A percentile compares a stretch with the other conserved stretches of the same genome.
These are phyloP conservation scores for Zygoascus sp. DNA, from an alignment of 1,139 yeast species.

Conservation along the genomic window DNA sequence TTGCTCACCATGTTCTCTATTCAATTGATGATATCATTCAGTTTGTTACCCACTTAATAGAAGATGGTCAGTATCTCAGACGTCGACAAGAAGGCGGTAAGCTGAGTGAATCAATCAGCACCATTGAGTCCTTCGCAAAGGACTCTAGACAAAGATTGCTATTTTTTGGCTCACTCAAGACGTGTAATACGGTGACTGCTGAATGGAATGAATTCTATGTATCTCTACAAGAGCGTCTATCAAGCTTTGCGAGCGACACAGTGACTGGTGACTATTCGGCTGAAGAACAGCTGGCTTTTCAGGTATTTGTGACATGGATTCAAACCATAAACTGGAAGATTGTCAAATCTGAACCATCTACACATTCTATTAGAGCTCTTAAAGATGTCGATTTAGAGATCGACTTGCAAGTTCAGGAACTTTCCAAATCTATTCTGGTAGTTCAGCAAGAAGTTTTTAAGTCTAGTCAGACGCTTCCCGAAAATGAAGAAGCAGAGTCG, in stretches of 20 bases:
- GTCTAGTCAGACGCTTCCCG: conserved; percentile 31
- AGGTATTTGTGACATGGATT: conserved; percentile 18
- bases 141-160: conserved; percentile 12
- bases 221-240: not conserved
- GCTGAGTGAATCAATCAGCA: conserved; percentile 1
- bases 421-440: conserved; percentile 60
- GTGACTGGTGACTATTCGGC: not conserved
- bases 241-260: not conserved
- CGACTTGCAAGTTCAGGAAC: conserved; percentile 27
- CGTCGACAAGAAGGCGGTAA: not conserved
- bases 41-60: conserved; percentile 6
- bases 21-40: conserved; percentile 6
- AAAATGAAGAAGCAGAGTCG: conserved; percentile 52
- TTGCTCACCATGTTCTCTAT: conserved; percentile 1
- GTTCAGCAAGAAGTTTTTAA: conserved; percentile 57
- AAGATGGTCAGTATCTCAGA: conserved; percentile 5
- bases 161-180: conserved; percentile 10
- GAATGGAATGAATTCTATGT: conserved; percentile 6
- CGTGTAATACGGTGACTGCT: conserved; percentile 27
- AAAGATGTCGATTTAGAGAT: conserved; percentile 13
- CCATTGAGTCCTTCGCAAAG: conserved; percentile 9
- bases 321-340: conserved; percentile 3
- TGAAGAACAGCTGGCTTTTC: conserved; percentile 10
- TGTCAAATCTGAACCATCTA: not conserved
- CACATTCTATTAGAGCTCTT: not conserved